Base-by-base conservation (phyloP, 805 yeast species). In the Cyberlindnera mrakii region DNA sequence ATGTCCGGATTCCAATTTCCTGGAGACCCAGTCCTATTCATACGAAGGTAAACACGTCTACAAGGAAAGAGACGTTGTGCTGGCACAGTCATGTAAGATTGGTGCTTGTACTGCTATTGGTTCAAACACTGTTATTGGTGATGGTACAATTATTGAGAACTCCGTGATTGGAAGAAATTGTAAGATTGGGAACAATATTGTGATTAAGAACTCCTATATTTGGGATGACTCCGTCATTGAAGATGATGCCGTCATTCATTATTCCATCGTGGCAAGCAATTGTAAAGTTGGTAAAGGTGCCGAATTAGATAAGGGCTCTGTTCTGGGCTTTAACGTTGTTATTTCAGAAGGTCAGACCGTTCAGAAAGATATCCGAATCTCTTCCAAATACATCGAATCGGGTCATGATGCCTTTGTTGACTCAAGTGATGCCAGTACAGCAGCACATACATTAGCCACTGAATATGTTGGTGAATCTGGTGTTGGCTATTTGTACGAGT, bases 41-140 rank as follows among this genome's bases (percentile, higher is more conserved):
- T 88, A 88, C 63, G 95, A 84, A 55, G 75, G 83, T 40, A 84
- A 86, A 42, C 95, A 93, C 62, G 77, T 91, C 41, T 93, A 93
- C 64, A 89, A 89, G 64, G 97, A 90, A 59, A 77, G 78, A 32
- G 84, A 82, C 51, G 91, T 91, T n/a, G 80, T 88, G 8, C 71
- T 91, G 51, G 96, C 97, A 0, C 96, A 91, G 59, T 82, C 93
- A n/a, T 89, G 97, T 66, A 79, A 78, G 51, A 79, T 93, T 46
- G 86, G 85, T 16, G 77, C 81, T 42, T 73, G 86, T 51, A 85
- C 95, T 1, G 85, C 88, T 3, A 83, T 93, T 50, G 99, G 98
- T 3, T 68, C 82, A 1, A 74, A 78, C 40, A 74, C 96, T 0
- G 69, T 67, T 33, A 82, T 93, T 52, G 96, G 96, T 34, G 89